Percentiles rank a stretch among this genome's conserved stretches.
Conservation (phyloP, 108 stramenopile species). For the Stephanodiscus triporus region DNA sequence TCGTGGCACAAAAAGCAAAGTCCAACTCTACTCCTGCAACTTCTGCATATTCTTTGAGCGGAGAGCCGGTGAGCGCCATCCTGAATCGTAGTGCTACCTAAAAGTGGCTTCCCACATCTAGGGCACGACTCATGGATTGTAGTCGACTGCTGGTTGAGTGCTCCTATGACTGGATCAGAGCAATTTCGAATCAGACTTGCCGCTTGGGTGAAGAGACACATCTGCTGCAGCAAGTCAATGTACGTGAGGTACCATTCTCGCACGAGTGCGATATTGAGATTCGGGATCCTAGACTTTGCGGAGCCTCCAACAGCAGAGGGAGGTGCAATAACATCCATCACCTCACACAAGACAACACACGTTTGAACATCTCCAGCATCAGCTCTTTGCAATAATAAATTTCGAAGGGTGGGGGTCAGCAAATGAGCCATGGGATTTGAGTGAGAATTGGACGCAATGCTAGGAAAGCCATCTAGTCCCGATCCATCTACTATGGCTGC, state of each 20-base stretch:
- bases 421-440: slow-evolving; percentile 65
- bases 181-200: slow-evolving; percentile 72
- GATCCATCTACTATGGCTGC: slow-evolving; percentile 64
- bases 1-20: slow-evolving; percentile 84
- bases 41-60: slow-evolving; percentile 63
- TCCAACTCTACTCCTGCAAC: slow-evolving; percentile 74
- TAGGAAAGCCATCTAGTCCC: slow-evolving; percentile 53
- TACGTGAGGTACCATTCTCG: slow-evolving; percentile 90
- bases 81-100: slow-evolving; percentile 17
- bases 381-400: slow-evolving; percentile 71
- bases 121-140: slow-evolving; percentile 85
- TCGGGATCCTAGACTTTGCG: slow-evolving; percentile 56
- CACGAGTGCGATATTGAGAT: slow-evolving; percentile 61
- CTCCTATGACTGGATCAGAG: slow-evolving; percentile 70
- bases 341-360: slow-evolving; percentile 81
- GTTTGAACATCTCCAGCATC: slow-evolving; percentile 89
- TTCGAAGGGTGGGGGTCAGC: slow-evolving; percentile 68
- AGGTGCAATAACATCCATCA: slow-evolving; percentile 70
- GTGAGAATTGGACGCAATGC: slow-evolving; percentile 8
- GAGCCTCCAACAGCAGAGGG: slow-evolving; percentile 37
- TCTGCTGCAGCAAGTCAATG: slow-evolving; percentile 82
- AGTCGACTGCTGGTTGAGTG: slow-evolving; percentile 85
- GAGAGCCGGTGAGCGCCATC: slow-evolving; percentile 18
- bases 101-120: slow-evolving; percentile 71
- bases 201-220: slow-evolving; percentile 83